Percentiles rank a stretch among this genome's conserved stretches.
phyloP scores from a whole-genome alignment of 1,284 basidiomycete species.

The Ustanciosporium gigantosporum region DNA sequence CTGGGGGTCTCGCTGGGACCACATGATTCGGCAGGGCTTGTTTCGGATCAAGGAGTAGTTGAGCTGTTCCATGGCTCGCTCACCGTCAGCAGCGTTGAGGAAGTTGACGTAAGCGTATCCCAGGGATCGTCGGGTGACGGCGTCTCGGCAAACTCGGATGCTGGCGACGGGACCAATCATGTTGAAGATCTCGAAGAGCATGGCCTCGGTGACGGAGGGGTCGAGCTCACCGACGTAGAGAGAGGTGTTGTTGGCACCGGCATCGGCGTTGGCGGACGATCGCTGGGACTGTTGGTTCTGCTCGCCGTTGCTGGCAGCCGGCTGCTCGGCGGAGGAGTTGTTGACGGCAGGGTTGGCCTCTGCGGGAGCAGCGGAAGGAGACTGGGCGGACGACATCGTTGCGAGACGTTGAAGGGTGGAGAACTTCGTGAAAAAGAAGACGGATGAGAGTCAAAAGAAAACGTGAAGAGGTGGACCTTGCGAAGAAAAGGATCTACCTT shows the following conservation, averaged over 20 bases:
- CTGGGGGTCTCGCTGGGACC: constrained; percentile 99
- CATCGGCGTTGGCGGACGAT: constrained; percentile 19
- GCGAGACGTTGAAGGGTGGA: neutral
- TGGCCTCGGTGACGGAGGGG: constrained; percentile 95
- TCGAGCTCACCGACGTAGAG: constrained; percentile 99
- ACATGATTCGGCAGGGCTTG: constrained; percentile 99
- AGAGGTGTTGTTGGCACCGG: constrained; percentile 68
- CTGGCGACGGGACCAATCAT: constrained; percentile 99
- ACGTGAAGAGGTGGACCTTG: too few species aligned
- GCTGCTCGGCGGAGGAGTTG: constrained; percentile 45
- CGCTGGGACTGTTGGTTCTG: constrained; percentile 4
- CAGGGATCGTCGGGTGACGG: constrained; percentile 97
- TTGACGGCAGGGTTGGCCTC: constrained; percentile 38
- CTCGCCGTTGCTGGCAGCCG: constrained; percentile 46
- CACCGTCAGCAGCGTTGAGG: constrained; percentile 93
- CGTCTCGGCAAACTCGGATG: constrained; percentile 99
- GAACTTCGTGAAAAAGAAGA: neutral
- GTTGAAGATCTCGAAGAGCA: constrained; percentile 99
- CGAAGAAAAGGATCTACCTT: neutral
- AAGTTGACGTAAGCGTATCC: constrained; percentile 99
- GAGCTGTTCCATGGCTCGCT: constrained; percentile 97
- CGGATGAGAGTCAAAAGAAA: neutral
- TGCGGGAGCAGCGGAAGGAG: constrained; percentile 37
- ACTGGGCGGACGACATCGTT: constrained; percentile 46
- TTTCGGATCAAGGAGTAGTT: constrained; percentile 99